Percentiles rank a stretch among this genome's conserved stretches.
phyloP scores from a whole-genome alignment of 2,329 filamentous ascomycete genomes.

The Westerdykella sp. region DNA sequence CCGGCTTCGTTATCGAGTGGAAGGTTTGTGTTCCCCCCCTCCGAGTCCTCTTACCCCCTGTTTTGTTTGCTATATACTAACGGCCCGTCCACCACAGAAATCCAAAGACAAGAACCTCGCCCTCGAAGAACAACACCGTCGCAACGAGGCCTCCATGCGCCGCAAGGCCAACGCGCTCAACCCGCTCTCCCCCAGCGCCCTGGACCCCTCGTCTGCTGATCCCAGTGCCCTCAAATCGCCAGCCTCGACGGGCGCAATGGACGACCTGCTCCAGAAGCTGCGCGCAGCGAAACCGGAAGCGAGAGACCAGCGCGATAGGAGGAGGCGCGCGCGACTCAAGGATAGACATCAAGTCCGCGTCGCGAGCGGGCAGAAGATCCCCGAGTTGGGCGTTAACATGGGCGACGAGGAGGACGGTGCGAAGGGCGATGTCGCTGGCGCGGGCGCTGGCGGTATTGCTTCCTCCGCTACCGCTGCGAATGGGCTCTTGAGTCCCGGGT shows the following conservation, averaged over 20 bases:
- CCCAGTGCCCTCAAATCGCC: conserved; percentile 46
- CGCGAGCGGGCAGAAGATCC: conserved; percentile 83
- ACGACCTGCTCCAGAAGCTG: conserved; percentile 88
- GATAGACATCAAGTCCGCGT: conserved; percentile 85
- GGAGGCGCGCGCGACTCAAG: conserved; percentile 80
- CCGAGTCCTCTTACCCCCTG: neutral
- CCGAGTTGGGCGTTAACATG: conserved; percentile 58
- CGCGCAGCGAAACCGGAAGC: conserved; percentile 87
- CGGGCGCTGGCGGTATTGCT: conserved; percentile 40
- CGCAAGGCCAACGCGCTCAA: conserved; percentile 57
- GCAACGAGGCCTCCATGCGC: conserved; percentile 88
- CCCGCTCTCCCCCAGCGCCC: conserved; percentile 50
- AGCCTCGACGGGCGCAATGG: conserved; percentile 86
- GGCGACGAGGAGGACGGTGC: conserved; percentile 43
- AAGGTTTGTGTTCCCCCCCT: conserved; percentile 51
- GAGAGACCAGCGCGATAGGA: conserved; percentile 80
- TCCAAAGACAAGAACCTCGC: conserved; percentile 85
- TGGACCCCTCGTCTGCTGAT: conserved; percentile 36
- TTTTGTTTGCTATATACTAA: neutral
- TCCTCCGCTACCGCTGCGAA: conserved; percentile 37
- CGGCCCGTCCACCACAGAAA: conserved; percentile 48
- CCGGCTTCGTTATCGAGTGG: conserved; percentile 85
- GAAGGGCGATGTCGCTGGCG: conserved; percentile 22
- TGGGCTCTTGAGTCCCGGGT: conserved; percentile 48
- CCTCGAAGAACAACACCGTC: conserved; percentile 72